Conservation (phyloP, 169 alveolate genomes). For the Plasmodium fragile region DNA sequence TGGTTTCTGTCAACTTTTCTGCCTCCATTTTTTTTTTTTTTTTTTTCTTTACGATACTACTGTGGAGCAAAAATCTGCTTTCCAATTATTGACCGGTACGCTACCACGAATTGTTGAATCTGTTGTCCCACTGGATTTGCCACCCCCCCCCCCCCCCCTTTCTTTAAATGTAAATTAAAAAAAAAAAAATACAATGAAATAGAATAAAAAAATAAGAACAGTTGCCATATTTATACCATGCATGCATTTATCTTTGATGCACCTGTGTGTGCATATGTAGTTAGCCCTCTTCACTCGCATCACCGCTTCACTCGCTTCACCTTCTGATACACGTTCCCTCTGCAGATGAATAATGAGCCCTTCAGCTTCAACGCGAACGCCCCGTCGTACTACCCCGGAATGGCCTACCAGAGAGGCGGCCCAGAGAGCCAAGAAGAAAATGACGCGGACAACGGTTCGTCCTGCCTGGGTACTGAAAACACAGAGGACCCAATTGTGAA, state of each 20-base stretch:
- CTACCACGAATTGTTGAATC: background rate
- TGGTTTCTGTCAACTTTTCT: background rate
- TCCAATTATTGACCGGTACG: background rate
- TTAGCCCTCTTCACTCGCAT: background rate
- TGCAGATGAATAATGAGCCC: constrained; percentile 73
- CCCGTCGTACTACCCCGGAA: constrained; percentile 71
- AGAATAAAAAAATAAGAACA: background rate
- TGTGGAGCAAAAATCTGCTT: background rate
- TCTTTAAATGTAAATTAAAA: background rate
- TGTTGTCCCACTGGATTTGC: background rate
- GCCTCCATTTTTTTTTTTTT: background rate
- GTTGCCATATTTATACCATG: background rate
- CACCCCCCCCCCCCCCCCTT: background rate
- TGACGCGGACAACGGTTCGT: background rate
- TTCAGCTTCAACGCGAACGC: constrained; percentile 62
- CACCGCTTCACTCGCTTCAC: too few relatives aligned
- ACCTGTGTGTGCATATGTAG: background rate
- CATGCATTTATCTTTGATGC: background rate
- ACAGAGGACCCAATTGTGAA: background rate
- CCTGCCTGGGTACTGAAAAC: background rate
- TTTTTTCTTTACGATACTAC: background rate
- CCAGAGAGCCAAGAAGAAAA: background rate
- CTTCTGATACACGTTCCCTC: background rate
- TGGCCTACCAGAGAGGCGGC: constrained; percentile 10
- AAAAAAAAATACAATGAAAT: background rate